Base-by-base conservation (phyloP, 2,329 filamentous ascomycete genomes). In the Leptographium lundbergii region DNA sequence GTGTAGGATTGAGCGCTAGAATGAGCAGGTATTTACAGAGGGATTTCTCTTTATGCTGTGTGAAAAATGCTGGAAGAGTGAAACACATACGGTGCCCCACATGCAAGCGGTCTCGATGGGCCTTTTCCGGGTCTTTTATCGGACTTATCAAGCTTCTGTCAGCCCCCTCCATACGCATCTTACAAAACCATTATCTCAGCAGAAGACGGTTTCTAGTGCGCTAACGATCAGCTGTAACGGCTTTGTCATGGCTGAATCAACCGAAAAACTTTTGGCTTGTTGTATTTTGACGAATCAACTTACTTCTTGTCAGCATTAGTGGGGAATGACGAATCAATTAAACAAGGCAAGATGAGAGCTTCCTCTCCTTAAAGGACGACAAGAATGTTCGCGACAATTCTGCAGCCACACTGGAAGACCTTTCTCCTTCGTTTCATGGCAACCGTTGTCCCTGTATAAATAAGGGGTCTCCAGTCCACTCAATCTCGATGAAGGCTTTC, bases 401-500 rank as follows among this genome's bases (percentile, higher is more conserved):
- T 19, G 19, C 24, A 11, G 29, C 11, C 6, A n/a, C 22, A 19
- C n/a, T 51, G 11, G 19, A 4, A 22, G 24, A 6, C 4, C 50
- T 6, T n/a, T 22, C 13, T n/a, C 48, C 32, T 11, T 47, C 25
- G 36, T 45, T 36, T 22, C 11, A 6, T 4, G 9, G 17, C n/a
- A 13, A n/a, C 36, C 5, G 32, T 29, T 34, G 2, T 10, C 7
- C 36, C n/a, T 32, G 17, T 47, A 57, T 57, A 57, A 57, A 53
- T 36, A 45, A 10, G 10, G 32, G 3, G 14, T 17, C 32, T n/a
- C 34, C 7, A 17, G 14, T 47, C 19, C 19, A 10, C 6, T 17
- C 14, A 2, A 45, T 6, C 32, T 51, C 36, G 17, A 76, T 76
- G 74, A 73, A 69, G 69, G 63, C 67, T 62, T 57, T 74, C 59